Percentiles rank a stretch among this genome's conserved stretches.
These are phyloP conservation scores for Chlamydomonas asymmetrica DNA, from an alignment of 139 green algal genomes.

Conservation along the genomic window DNA sequence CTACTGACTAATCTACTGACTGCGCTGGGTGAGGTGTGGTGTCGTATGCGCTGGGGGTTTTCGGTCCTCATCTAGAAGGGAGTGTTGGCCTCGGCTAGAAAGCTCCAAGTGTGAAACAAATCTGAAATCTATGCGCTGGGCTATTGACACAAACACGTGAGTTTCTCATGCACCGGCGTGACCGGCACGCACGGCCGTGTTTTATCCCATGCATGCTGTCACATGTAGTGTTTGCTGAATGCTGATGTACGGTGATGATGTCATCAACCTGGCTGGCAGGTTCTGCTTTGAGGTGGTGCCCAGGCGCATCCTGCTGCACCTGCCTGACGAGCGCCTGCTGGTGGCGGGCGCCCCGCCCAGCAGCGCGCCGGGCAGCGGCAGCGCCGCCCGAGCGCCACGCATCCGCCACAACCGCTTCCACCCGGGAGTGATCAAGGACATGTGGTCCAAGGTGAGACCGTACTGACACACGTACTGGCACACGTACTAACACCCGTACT, in stretches of 20 bases:
- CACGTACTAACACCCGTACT: no score
- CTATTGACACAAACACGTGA: no score
- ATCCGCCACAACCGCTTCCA: constrained; percentile 28
- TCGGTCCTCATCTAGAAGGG: not conserved
- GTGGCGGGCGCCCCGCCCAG: constrained; percentile 12
- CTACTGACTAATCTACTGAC: not conserved
- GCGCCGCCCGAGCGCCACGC: no score
- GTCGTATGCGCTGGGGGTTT: not conserved
- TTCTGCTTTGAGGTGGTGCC: constrained; percentile 24
- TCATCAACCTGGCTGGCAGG: not conserved
- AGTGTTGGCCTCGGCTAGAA: not conserved
- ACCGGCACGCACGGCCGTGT: not conserved
- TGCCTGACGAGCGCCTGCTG: constrained; percentile 11
- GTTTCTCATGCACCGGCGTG: not conserved
- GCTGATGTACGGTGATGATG: not conserved
- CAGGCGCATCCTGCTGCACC: constrained; percentile 15
- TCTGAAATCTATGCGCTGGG: no score
- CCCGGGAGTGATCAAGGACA: constrained; percentile 14
- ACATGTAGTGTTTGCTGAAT: not conserved
- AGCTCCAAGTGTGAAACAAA: no score
- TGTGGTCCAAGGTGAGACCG: constrained; percentile 16
- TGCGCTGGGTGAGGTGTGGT: not conserved
- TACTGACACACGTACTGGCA: no score
- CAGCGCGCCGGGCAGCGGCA: constrained; percentile 20
- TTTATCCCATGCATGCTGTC: not conserved